phyloP scores from a whole-genome alignment of 306 rosid species.

The Lithocarpus polystachyus region DNA sequence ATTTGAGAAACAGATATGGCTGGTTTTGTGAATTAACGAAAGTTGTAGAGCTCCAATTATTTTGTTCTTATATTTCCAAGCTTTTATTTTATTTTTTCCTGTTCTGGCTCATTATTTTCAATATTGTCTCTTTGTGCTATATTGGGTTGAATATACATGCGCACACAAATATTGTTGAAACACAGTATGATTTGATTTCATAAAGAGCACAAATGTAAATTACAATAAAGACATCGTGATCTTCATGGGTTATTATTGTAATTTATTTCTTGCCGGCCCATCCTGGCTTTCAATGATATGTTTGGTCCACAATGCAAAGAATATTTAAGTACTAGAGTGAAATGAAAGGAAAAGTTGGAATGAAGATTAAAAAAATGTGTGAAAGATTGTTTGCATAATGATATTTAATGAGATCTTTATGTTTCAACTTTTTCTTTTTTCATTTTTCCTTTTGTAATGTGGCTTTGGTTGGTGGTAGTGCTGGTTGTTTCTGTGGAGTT shows the following conservation, averaged over 20 bases:
- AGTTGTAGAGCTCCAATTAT: slow-evolving; percentile 11
- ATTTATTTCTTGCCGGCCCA: slow-evolving; percentile 30
- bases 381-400: slow-evolving; percentile 28
- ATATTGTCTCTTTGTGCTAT: slow-evolving; percentile 6
- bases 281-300: slow-evolving; percentile 15
- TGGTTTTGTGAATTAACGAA: slow-evolving; percentile 1
- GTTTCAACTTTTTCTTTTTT: slow-evolving; percentile 22
- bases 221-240: slow-evolving; percentile 3
- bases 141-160: background rate
- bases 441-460: slow-evolving; percentile 1
- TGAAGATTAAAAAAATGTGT: background rate
- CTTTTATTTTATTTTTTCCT: slow-evolving; percentile 8
- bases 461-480: slow-evolving; percentile 89
- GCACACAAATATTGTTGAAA: background rate
- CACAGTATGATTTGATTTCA: background rate
- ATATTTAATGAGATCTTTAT: slow-evolving; percentile 23
- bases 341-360: slow-evolving; percentile 38
- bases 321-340: slow-evolving; percentile 31
- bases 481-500: slow-evolving; percentile 81
- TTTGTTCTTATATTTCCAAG: slow-evolving; percentile 1
- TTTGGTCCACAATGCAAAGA: slow-evolving; percentile 19
- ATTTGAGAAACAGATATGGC: too few species aligned
- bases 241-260: slow-evolving; percentile 23
- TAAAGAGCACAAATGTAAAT: too few species aligned
- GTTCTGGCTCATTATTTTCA: background rate